Evolutionary conservation across 257 asterid species (phyloP).

Genomic region (Gentiana dahurica): DNA sequence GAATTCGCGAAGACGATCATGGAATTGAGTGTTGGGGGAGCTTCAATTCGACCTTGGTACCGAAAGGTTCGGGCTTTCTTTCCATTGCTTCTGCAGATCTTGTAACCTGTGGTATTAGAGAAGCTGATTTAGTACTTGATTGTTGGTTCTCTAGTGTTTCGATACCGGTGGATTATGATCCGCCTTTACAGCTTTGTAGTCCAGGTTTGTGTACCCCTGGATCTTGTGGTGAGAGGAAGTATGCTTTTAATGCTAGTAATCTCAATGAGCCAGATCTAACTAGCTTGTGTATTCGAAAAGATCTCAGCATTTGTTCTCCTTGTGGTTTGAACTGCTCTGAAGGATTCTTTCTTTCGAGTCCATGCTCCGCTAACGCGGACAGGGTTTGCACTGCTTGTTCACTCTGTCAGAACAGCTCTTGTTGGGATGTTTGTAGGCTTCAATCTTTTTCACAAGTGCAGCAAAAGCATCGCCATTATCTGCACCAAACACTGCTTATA

Average conservation of each 20-base stretch:
- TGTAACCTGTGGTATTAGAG: constrained; percentile 77
- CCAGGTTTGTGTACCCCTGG: constrained; percentile 70
- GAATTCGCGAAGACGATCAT: constrained; percentile 73
- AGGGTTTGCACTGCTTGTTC: constrained; percentile 90
- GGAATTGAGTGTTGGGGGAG: constrained; percentile 87
- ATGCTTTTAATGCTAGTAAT: constrained; percentile 81
- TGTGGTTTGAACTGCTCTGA: constrained; percentile 67
- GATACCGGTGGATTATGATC: constrained; percentile 41
- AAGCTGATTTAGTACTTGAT: constrained; percentile 76
- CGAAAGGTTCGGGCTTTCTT: constrained; percentile 74
- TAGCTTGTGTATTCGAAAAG: constrained; percentile 66
- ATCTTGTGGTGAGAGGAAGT: constrained; percentile 51
- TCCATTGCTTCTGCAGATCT: constrained; percentile 65
- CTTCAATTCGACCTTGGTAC: constrained; percentile 56
- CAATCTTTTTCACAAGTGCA: constrained; percentile 23
- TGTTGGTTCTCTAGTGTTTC: constrained; percentile 61
- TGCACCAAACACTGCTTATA: constrained; percentile 36
- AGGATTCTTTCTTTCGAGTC: constrained; percentile 74
- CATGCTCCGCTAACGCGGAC: constrained; percentile 56
- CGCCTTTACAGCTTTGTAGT: constrained; percentile 90
- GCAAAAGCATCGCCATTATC: constrained; percentile 26
- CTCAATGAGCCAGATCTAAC: constrained; percentile 79
- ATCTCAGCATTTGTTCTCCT: constrained; percentile 69
- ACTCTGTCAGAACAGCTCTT: constrained; percentile 83
- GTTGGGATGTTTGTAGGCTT: constrained; percentile 53